Evolutionary conservation across 495 filamentous ascomycete species (phyloP).

Genomic region (Collariella sp.): DNA sequence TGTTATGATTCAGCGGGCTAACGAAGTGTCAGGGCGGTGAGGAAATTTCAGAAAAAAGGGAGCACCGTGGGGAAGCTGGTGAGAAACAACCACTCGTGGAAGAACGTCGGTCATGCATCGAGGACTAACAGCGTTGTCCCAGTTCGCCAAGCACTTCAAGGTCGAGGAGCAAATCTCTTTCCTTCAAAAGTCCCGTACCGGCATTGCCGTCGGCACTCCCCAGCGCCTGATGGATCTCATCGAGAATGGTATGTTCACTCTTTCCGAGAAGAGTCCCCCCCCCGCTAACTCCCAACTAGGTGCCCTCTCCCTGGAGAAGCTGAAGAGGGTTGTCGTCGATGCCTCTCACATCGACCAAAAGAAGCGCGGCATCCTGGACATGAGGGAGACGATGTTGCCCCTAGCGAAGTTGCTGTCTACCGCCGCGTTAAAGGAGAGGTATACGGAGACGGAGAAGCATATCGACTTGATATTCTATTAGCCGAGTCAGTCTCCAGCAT

Average conservation of each 20-base stretch:
- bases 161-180: conserved; percentile 74
- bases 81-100: conserved; percentile 3
- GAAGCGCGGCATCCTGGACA: conserved; percentile 83
- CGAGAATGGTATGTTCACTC: conserved; percentile 51
- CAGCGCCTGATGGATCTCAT: conserved; percentile 71
- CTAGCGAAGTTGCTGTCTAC: conserved; percentile 60
- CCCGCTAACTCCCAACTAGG: conserved; percentile 40
- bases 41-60: conserved; percentile 69
- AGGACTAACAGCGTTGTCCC: conserved; percentile 1
- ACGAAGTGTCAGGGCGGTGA: conserved; percentile 50
- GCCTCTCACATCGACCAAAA: conserved; percentile 87
- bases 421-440: conserved; percentile 60
- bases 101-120: too few relatives aligned
- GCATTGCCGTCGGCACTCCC: conserved; percentile 85
- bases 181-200: conserved; percentile 59
- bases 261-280: background rate
- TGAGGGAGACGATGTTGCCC: conserved; percentile 78
- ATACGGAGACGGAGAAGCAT: conserved; percentile 40
- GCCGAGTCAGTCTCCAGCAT: background rate
- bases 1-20: background rate
- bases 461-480: conserved; percentile 54
- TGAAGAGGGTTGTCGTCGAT: conserved; percentile 79
- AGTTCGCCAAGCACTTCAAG: conserved; percentile 97
- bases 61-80: conserved; percentile 71
- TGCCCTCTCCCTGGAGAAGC: conserved; percentile 53